Percentiles rank a stretch among this genome's conserved stretches.
These are phyloP conservation scores for Carpinus viminea DNA, from an alignment of 306 rosid genomes.

Conservation along the genomic window DNA sequence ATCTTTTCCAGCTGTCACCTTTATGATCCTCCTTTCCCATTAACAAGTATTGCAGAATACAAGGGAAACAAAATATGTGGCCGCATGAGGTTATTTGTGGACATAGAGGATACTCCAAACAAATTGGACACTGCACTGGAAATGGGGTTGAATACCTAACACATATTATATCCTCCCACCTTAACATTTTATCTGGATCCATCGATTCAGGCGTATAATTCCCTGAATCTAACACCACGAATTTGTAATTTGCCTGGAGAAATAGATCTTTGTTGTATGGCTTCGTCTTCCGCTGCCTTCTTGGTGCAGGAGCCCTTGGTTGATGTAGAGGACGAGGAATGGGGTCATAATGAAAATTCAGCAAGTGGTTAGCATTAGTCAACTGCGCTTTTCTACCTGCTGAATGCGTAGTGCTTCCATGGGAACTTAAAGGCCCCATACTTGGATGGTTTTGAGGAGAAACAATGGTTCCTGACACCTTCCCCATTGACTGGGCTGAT, in stretches of 20 bases:
- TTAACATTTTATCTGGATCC: conserved; percentile 96
- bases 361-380: conserved; percentile 78
- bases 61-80: conserved; percentile 93
- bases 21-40: conserved; percentile 91
- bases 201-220: conserved; percentile 55
- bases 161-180: conserved; percentile 91
- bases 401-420: conserved; percentile 43
- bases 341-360: conserved; percentile 90
- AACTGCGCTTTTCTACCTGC: conserved; percentile 69
- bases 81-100: conserved; percentile 97
- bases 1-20: conserved; percentile 91
- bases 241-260: conserved; percentile 94
- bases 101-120: conserved; percentile 89
- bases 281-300: conserved; percentile 74
- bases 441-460: conserved; percentile 49
- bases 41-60: conserved; percentile 75
- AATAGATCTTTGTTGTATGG: conserved; percentile 90
- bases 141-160: conserved; percentile 77
- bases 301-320: conserved; percentile 67
- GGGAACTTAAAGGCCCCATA: conserved; percentile 41
- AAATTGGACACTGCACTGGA: conserved; percentile 86
- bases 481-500: conserved; percentile 50
- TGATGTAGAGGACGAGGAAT: conserved; percentile 81
- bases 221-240: conserved; percentile 80
- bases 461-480: conserved; percentile 29